phyloP scores from a whole-genome alignment of 1,139 yeast species.

The Yueomyces sp. region DNA sequence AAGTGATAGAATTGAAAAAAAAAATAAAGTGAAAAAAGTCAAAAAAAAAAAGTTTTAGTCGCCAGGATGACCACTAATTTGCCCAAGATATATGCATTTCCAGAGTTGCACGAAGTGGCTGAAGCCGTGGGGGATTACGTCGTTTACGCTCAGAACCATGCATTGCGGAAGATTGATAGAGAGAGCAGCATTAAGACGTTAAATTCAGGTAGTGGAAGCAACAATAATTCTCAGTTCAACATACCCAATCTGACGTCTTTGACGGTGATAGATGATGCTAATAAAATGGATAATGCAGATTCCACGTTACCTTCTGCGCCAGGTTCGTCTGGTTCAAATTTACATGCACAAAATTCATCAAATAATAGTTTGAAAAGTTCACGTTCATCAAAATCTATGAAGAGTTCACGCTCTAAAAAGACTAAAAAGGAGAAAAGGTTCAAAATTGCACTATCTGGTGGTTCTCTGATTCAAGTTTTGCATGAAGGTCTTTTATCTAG shows the following conservation, averaged over 20 bases:
- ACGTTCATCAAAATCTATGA: neutral
- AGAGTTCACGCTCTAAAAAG: conserved; percentile 7
- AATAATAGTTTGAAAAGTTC: neutral
- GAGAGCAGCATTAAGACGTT: neutral
- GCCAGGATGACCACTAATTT: conserved; percentile 69
- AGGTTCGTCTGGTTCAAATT: neutral
- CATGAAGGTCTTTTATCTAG: conserved; percentile 70
- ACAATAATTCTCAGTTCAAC: neutral
- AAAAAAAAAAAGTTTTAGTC: too few relatives aligned
- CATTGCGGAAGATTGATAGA: conserved; percentile 24
- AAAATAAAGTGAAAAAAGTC: too few relatives aligned
- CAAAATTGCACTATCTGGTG: conserved; percentile 85
- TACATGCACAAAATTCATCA: neutral
- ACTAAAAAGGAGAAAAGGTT: conserved; percentile 39
- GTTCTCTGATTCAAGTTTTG: conserved; percentile 74
- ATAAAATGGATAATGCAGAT: neutral
- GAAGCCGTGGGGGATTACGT: conserved; percentile 86
- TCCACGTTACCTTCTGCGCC: neutral
- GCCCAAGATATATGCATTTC: conserved; percentile 78
- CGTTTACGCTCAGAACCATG: conserved; percentile 46
- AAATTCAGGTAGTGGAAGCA: neutral
- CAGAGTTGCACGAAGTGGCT: conserved; percentile 75
- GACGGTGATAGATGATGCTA: neutral
- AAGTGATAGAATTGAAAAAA: too few relatives aligned
- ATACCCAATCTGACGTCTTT: neutral